Evolutionary conservation across 352 stramenopile genomes (phyloP).

Genomic region (Phytophthora macrochlamydospora): DNA sequence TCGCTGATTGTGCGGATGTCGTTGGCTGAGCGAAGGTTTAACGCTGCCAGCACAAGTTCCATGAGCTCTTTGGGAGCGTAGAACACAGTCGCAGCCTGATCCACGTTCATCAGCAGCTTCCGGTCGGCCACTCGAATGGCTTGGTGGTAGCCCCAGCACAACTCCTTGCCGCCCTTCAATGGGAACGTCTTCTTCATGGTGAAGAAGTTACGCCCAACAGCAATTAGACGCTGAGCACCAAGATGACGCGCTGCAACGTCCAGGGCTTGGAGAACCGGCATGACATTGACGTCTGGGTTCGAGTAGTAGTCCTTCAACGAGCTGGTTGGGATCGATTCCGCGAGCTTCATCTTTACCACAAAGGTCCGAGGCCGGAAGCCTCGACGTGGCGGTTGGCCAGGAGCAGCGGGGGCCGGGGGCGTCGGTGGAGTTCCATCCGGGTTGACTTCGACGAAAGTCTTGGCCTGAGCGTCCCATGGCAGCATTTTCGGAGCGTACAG

Average conservation of each 20-base stretch:
- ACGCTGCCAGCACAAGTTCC: slow-evolving; percentile 46
- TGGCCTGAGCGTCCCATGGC: slow-evolving; percentile 49
- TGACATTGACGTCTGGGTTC: slow-evolving; percentile 62
- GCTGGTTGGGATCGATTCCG: slow-evolving; percentile 58
- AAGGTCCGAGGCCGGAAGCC: slow-evolving; percentile 53
- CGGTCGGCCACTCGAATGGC: slow-evolving; percentile 55
- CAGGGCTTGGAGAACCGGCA: slow-evolving; percentile 69
- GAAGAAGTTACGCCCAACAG: slow-evolving; percentile 77
- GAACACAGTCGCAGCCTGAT: slow-evolving; percentile 74
- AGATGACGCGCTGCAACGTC: slow-evolving; percentile 74
- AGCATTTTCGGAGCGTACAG: slow-evolving; percentile 60
- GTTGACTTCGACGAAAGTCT: slow-evolving; percentile 60
- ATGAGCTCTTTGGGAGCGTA: slow-evolving; percentile 60
- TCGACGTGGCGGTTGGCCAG: slow-evolving; percentile 29
- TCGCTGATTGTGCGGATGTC: slow-evolving; percentile 49
- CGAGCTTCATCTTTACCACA: slow-evolving; percentile 71
- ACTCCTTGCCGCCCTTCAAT: slow-evolving; percentile 64
- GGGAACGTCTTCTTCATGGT: slow-evolving; percentile 62
- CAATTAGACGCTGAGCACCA: slow-evolving; percentile 58
- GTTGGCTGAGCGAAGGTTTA: slow-evolving; percentile 40
- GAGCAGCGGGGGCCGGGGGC: slow-evolving; percentile 20
- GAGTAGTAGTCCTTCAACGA: slow-evolving; percentile 54
- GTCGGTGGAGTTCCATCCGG: slow-evolving; percentile 38
- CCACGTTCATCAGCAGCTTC: slow-evolving; percentile 75
- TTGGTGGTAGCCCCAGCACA: slow-evolving; percentile 82